Percentiles rank a stretch among this genome's conserved stretches.
phyloP scores from a whole-genome alignment of 345 rosid species.

The Citrus reticulata region DNA sequence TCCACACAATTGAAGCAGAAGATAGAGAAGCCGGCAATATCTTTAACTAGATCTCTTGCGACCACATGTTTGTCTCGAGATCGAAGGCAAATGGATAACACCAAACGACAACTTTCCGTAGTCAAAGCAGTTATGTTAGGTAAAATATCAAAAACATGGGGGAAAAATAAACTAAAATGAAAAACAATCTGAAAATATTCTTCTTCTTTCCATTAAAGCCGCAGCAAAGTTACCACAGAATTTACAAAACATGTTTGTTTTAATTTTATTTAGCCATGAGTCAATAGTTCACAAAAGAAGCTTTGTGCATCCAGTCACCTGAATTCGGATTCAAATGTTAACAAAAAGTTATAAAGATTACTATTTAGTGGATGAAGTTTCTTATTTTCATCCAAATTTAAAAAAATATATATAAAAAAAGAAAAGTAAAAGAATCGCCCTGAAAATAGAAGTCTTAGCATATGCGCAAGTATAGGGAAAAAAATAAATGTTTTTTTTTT shows the following conservation, averaged over 20 bases:
- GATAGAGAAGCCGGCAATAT: not conserved
- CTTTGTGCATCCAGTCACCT: too few species aligned
- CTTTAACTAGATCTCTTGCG: not conserved
- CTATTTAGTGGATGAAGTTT: too few species aligned
- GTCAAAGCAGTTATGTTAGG: not conserved
- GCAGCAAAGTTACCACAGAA: not conserved
- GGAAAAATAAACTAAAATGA: not conserved
- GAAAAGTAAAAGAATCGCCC: too few species aligned
- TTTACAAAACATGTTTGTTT: not conserved
- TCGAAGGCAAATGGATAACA: not conserved
- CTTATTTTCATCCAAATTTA: too few species aligned
- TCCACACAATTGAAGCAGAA: slow-evolving; percentile 8
- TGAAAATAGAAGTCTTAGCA: not conserved
- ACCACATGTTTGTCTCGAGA: slow-evolving; percentile 13
- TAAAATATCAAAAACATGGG: not conserved
- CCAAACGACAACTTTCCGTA: not conserved
- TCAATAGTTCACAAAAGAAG: not conserved
- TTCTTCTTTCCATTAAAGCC: not conserved
- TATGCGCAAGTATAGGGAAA: not conserved
- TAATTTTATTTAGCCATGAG: not conserved
- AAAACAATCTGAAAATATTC: not conserved
- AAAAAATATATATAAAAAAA: too few species aligned
- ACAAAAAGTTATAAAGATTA: too few species aligned
- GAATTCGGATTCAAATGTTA: too few species aligned
- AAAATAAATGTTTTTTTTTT: not conserved